Base-by-base conservation (phyloP, 345 rosid species). In the Nephelium lappaceum region DNA sequence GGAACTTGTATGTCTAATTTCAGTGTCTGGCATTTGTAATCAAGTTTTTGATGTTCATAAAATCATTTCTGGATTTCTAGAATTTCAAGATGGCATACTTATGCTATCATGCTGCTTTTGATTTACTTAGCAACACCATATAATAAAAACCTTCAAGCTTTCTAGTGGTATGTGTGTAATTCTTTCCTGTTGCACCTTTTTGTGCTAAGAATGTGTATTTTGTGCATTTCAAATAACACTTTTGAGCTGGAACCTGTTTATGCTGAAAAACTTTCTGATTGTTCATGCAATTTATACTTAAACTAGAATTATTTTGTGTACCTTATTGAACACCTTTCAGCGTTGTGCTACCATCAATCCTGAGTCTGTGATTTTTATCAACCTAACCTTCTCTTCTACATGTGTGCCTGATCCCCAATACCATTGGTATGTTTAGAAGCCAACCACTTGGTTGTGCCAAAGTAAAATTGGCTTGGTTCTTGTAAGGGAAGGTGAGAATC, bases 401-500 rank as follows among this genome's bases (percentile, higher is more conserved):
- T 23, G 14, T 14, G 14, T 72, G 24, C 72, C 45, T 58, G 24
- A 67, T 23, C 2, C 25, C 68, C n/a, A 3, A 6, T 57, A 25
- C 31, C 62, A 14, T 49, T 10, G 18, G 9, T 75, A 41, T 39
- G 1, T 74, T 43, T 66, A 45, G n/a, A 39, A 66, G 23, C 38
- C 67, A 55, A n/a, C 73, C 47, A n/a, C 67, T 60, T 8, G 31
- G 21, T 11, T 18, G 5, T 71, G 64, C 67, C 24, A 60, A 71
- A 69, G 74, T 53, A n/a, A 51, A 49, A 66, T 65, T 65, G 38
- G 7, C 66, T 68, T 83, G 39, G 49, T 63, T 66, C 25, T 16
- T 76, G 27, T 45, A 14, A 76, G 81, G 23, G 67, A 79, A 83
- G 87, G 91, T 86, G 83, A 80, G 81, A 73, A 73, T 67, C 42